phyloP scores from a whole-genome alignment of 176 grass and related monocot genomes.

The Aegilops umbellulata region DNA sequence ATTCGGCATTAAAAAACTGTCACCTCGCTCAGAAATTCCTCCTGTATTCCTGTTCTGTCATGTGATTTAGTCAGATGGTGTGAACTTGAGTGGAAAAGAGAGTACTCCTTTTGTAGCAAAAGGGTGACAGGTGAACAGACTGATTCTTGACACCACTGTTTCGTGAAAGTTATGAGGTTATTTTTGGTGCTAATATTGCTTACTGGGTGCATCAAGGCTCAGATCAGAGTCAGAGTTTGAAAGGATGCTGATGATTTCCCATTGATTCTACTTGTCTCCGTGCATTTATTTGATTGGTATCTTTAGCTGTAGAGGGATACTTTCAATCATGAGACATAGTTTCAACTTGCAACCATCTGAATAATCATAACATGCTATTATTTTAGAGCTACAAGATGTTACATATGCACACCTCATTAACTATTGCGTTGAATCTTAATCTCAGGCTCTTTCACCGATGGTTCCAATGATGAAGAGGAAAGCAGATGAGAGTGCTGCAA shows the following conservation, averaged over 20 bases:
- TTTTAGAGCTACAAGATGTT: neutral
- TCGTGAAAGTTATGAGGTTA: neutral
- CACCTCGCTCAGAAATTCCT: too few relatives aligned
- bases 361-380: neutral
- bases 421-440: slow-evolving; percentile 3
- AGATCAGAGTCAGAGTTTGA: neutral
- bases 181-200: neutral
- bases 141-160: neutral
- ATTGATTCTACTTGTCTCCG: slow-evolving; percentile 4
- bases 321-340: neutral
- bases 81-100: neutral
- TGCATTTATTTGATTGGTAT: slow-evolving; percentile 1
- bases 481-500: neutral
- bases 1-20: too few relatives aligned
- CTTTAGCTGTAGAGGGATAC: neutral
- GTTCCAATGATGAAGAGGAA: slow-evolving; percentile 34
- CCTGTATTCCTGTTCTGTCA: too few relatives aligned
- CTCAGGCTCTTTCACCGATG: slow-evolving; percentile 33
- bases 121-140: neutral
- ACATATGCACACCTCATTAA: neutral
- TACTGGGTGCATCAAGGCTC: neutral
- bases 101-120: neutral
- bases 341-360: slow-evolving; percentile 11
- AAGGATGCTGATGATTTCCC: neutral
- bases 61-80: neutral